Evolutionary conservation across 345 rosid species (phyloP), one percentile per base, ranked within the genome.

Genomic region (Adansonia digitata): DNA sequence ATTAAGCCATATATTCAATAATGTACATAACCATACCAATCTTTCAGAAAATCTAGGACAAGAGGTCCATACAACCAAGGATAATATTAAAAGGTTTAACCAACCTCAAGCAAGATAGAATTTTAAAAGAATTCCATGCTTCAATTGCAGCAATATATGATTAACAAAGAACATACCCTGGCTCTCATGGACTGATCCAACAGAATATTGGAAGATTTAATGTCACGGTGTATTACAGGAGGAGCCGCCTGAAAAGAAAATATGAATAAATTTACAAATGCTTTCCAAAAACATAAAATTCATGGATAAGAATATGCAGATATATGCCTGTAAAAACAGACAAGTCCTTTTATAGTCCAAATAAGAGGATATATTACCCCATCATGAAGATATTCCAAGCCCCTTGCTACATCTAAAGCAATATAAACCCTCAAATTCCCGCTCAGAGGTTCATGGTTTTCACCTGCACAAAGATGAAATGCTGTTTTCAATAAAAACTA

Each of bases 371-470:
- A 76, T 69, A 79, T 80, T 88, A 96, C 99, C 88, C 99, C 99
- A 69, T 96, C 98, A 74, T 96, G 99, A 83, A 96, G 98, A 89
- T 96, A 96, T 84, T 96, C 99, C 82, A 93, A 85, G 45, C 98
- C 98, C 70, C 98, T 88, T 49, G 98, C 97, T 46, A 95, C 94
- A 45, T 96, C 98, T 82, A 96, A 80, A 64, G 97, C 98, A 34
- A 92, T 90, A 82, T 83, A 75, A 55, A 90, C 90, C 73, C 99
- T 87, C 88, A 89, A 85, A 80, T 89, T 94, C 99, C 99, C 93
- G 86, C 79, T 85, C 79, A 92, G 59, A 4, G 86, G 78, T 77
- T 86, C 90, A 73, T 83, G 80, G 27, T 83, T 77, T 73, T 88
- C 92, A 79, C 87, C 97, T 96, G 90, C 61, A 66, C 35, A 10